Evolutionary conservation across 768 basidiomycete genomes (phyloP).

Genomic region (Boletus rex-veris): DNA sequence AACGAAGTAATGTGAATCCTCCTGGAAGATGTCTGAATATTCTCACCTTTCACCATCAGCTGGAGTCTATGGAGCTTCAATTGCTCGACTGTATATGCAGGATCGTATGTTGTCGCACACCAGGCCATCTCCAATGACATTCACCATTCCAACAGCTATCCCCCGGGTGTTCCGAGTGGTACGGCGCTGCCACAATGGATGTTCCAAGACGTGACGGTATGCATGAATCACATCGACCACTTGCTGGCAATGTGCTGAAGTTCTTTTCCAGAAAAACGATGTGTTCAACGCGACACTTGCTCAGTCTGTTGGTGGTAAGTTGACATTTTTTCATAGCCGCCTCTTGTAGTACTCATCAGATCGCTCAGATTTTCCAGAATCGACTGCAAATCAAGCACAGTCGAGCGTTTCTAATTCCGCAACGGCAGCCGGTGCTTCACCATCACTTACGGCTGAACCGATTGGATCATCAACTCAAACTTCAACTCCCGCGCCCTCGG

Average conservation of each 20-base stretch:
- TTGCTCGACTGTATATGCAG: conserved; percentile 38
- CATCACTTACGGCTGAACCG: too few species aligned
- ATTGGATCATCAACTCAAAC: too few species aligned
- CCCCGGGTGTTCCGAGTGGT: conserved; percentile 42
- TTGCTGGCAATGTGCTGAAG: conserved; percentile 1
- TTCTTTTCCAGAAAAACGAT: conserved; percentile 20
- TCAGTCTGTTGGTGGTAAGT: background rate
- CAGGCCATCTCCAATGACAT: background rate
- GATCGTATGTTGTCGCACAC: conserved; percentile 14
- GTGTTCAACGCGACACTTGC: background rate
- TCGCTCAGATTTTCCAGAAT: background rate
- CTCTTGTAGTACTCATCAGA: background rate
- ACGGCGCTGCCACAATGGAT: conserved; percentile 60
- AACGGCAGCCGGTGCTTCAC: too few species aligned
- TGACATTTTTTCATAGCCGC: too few species aligned
- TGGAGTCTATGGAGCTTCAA: conserved; percentile 51
- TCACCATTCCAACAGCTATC: conserved; percentile 35
- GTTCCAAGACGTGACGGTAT: conserved; percentile 49
- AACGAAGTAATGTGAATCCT: conserved; percentile 28
- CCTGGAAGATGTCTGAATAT: background rate
- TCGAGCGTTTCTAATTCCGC: too few species aligned
- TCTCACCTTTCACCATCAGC: conserved; percentile 27
- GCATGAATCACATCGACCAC: conserved; percentile 11
- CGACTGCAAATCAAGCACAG: background rate
- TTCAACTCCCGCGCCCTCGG: too few species aligned